Base-by-base conservation (phyloP, 495 filamentous ascomycete genomes). In the Neurospora sp. region DNA sequence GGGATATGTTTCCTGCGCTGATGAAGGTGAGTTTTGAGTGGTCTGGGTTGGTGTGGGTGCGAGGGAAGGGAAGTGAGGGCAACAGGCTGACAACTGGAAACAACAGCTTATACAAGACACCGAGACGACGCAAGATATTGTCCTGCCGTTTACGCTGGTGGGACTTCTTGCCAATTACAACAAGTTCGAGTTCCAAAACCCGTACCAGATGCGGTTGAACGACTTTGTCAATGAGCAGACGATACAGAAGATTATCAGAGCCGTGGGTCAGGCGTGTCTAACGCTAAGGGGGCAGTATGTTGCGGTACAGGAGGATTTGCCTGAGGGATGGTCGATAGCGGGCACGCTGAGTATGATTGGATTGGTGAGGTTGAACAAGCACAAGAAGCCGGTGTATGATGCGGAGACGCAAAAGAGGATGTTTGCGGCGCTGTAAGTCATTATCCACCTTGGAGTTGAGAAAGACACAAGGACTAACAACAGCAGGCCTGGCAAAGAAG, bases 161-260 rank as follows among this genome's bases (percentile, higher is more conserved):
- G 96, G 95, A 9, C 83, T 97, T n/a, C 83, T 99, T 71, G 93
- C 92, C 75, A 99, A 99, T 82, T 98, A 98, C 87, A 98, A 98
- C 87, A 99, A 98, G 82, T 99, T 98, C 77, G 96, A 99, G 83
- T 93, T 96, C 72, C 96, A 97, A 81, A 99, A 99, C 75, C 96
- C 96, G 8, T 99, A 99, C 78, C 92, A 95, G 77, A 83, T 96
- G 73, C 91, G 95, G 59, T 88, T 99, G n/a, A 94, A 96, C 78
- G 96, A 99, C 79, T 98, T 98, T 82, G 94, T 98, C 74, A 97
- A 99, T 76, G 95, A 98, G 78, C 83, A 84, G 0, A 89, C 90
- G 31, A 98, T 98, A 75, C 87, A 91, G 77, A 94, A 91, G 74
- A 92, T 98, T 66, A 87, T 94, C 71, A 84, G 86, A 74, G 89